phyloP scores from a whole-genome alignment of 495 filamentous ascomycete species.

The Clohesyomyces aquaticus region DNA sequence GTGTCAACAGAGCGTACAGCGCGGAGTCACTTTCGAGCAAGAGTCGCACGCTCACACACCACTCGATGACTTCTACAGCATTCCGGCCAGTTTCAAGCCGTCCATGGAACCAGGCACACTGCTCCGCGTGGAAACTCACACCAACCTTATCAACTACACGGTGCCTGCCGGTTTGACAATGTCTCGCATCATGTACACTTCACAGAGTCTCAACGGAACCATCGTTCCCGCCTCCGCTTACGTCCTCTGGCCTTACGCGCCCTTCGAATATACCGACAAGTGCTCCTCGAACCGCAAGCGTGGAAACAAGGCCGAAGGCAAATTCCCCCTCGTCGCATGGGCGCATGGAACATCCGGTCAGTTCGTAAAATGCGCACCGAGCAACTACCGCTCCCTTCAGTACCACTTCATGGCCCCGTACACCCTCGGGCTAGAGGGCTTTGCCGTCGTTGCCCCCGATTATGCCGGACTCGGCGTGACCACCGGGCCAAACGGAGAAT shows the following conservation, averaged over 20 bases:
- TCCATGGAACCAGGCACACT: neutral
- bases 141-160: constrained; percentile 2
- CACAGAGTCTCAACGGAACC: constrained; percentile 52
- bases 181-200: constrained; percentile 51
- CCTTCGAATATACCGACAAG: constrained; percentile 36
- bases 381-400: constrained; percentile 52
- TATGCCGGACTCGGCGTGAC: constrained; percentile 59
- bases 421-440: constrained; percentile 54
- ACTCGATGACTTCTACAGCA: constrained; percentile 10
- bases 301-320: constrained; percentile 1
- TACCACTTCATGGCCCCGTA: constrained; percentile 53
- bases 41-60: no score
- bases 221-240: constrained; percentile 56
- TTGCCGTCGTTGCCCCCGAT: constrained; percentile 60
- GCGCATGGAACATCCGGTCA: constrained; percentile 59
- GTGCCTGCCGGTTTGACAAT: neutral
- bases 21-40: no score
- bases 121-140: constrained; percentile 1
- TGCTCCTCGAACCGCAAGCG: no score
- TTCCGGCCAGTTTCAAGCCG: neutral
- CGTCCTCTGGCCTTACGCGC: constrained; percentile 57
- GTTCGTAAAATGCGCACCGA: constrained; percentile 52
- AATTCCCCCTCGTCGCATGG: constrained; percentile 54
- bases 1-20: no score
- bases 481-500: constrained; percentile 45